phyloP scores from a whole-genome alignment of 1,284 basidiomycete genomes.

The Thelephora terrestris region DNA sequence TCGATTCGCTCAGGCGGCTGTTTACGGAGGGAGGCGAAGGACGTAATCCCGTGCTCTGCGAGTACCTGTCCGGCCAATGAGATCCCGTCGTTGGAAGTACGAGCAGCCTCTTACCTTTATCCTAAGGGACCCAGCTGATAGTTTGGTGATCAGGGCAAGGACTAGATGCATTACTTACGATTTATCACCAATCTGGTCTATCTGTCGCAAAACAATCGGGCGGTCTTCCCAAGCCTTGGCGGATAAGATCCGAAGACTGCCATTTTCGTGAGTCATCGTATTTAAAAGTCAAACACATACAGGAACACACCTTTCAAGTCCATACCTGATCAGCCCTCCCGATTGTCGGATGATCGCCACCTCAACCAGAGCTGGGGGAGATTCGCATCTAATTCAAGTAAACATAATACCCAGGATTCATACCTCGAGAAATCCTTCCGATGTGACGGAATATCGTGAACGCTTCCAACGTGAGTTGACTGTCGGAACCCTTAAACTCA shows the following conservation, averaged over 20 bases:
- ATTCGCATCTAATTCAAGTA: not conserved
- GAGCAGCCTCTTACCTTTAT: constrained; percentile 5
- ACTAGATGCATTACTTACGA: constrained; percentile 37
- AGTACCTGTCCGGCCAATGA: constrained; percentile 39
- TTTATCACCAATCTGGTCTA: constrained; percentile 78
- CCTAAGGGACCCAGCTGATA: not conserved
- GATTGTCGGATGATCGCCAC: constrained; percentile 51
- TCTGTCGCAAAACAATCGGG: constrained; percentile 66
- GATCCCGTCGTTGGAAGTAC: not conserved
- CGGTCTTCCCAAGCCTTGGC: constrained; percentile 83
- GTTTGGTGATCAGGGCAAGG: too few species aligned
- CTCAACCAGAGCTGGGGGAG: constrained; percentile 53
- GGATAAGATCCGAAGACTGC: constrained; percentile 59
- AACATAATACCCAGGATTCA: constrained; percentile 4
- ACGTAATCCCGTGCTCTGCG: constrained; percentile 59
- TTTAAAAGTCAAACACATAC: not conserved
- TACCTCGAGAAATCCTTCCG: constrained; percentile 56
- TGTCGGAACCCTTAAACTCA: constrained; percentile 60
- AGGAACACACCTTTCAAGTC: constrained; percentile 53
- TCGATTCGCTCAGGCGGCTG: constrained; percentile 55
- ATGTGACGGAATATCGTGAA: constrained; percentile 58
- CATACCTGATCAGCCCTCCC: constrained; percentile 57
- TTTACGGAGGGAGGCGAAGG: constrained; percentile 44
- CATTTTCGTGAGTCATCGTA: not conserved
- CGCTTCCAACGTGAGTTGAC: constrained; percentile 62